Percentiles rank a stretch among this genome's conserved stretches.
phyloP scores from a whole-genome alignment of 768 basidiomycete genomes.

The Russula lepida region DNA sequence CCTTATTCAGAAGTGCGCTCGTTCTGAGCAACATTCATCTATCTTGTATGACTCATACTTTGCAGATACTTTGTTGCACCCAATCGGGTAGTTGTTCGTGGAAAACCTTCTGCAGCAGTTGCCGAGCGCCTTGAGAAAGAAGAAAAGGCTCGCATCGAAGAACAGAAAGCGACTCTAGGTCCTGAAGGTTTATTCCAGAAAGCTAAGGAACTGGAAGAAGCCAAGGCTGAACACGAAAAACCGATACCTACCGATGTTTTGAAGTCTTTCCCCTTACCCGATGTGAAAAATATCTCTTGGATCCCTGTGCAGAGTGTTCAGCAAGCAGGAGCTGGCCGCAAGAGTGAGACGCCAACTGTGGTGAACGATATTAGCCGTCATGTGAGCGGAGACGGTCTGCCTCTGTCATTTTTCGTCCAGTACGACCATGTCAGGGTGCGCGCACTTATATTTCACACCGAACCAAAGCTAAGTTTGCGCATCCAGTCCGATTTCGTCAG shows the following conservation, averaged over 20 bases:
- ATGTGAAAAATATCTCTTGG: slow-evolving; percentile 88
- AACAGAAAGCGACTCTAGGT: slow-evolving; percentile 64
- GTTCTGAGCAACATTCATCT: background rate
- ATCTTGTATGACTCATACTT: background rate
- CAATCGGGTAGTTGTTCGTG: slow-evolving; percentile 65
- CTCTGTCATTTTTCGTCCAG: slow-evolving; percentile 82
- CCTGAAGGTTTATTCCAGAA: slow-evolving; percentile 70
- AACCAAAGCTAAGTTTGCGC: background rate
- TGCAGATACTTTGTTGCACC: slow-evolving; percentile 72
- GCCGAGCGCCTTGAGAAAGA: slow-evolving; percentile 72
- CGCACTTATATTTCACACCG: slow-evolving; percentile 1
- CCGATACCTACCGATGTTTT: slow-evolving; percentile 78
- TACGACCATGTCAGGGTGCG: slow-evolving; percentile 86
- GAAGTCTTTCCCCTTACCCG: slow-evolving; percentile 81
- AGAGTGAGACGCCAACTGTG: slow-evolving; percentile 26
- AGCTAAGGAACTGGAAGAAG: slow-evolving; percentile 59
- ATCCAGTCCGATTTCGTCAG: slow-evolving; percentile 85
- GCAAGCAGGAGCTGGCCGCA: slow-evolving; percentile 48
- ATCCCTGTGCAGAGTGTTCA: slow-evolving; percentile 67
- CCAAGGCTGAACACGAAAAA: slow-evolving; percentile 79
- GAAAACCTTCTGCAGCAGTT: slow-evolving; percentile 80
- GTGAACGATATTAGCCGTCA: slow-evolving; percentile 47
- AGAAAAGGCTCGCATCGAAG: slow-evolving; percentile 68
- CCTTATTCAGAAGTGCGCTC: slow-evolving; percentile 60
- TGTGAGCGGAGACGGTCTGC: slow-evolving; percentile 56